A percentile compares a stretch with the other conserved stretches of the same genome.
Evolutionary conservation across 2,329 filamentous ascomycete genomes (phyloP).

Genomic region (Aphanoascus verrucosus): DNA sequence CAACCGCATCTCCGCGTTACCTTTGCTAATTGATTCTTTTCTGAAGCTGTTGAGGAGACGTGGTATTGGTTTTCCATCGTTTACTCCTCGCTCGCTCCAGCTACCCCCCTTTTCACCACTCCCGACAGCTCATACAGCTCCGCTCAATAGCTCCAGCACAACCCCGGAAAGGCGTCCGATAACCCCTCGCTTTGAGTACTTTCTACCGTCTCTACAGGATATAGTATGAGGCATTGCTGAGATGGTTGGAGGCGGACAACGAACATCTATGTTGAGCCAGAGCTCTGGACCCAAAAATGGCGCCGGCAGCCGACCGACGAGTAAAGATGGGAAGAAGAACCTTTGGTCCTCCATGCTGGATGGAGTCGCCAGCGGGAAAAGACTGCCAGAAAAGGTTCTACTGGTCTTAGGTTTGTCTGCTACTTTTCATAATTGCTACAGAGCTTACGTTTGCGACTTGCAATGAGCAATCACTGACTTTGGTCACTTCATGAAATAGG

Average conservation of each 20-base stretch:
- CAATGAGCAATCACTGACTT: neutral
- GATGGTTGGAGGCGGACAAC: conserved; percentile 30
- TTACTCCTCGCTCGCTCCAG: neutral
- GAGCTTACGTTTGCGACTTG: neutral
- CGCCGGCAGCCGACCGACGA: conserved; percentile 33
- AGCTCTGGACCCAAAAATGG: conserved; percentile 26
- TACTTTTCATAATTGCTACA: neutral
- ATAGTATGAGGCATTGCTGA: conserved; percentile 28
- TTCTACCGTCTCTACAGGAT: neutral
- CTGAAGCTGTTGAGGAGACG: neutral
- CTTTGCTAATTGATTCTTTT: neutral
- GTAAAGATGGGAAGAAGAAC: conserved; percentile 67
- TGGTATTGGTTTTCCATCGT: neutral
- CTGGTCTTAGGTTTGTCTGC: conserved; percentile 61
- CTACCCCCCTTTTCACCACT: neutral
- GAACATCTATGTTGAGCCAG: conserved; percentile 30
- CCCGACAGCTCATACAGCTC: neutral
- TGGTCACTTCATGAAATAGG: conserved; percentile 39
- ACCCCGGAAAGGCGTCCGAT: neutral
- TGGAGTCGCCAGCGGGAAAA: conserved; percentile 78
- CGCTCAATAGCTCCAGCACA: neutral
- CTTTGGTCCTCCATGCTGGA: conserved; percentile 93
- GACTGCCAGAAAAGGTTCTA: conserved; percentile 82
- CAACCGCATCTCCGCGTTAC: neutral
- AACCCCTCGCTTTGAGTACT: neutral